phyloP scores from a whole-genome alignment of 768 basidiomycete species.

The Vararia minispora region DNA sequence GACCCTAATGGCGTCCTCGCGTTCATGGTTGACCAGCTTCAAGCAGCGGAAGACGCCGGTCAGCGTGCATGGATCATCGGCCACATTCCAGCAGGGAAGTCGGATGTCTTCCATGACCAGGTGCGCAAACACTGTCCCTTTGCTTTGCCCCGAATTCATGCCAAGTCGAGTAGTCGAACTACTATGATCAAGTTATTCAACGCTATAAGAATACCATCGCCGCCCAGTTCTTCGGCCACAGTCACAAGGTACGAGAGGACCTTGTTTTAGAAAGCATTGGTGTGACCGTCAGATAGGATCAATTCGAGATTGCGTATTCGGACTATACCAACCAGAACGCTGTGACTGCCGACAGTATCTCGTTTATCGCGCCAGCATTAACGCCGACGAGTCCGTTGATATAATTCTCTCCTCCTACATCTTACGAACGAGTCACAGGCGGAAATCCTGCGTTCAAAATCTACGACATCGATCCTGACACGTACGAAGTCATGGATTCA shows the following conservation, averaged over 20 bases:
- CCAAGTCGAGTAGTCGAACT: slow-evolving; percentile 34
- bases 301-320: slow-evolving; percentile 50
- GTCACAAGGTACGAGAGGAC: slow-evolving; percentile 27
- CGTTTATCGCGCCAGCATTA: slow-evolving; percentile 42
- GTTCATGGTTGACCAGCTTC: slow-evolving; percentile 42
- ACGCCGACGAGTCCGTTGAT: slow-evolving; percentile 39
- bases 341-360: slow-evolving; percentile 34
- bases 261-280: too few relatives aligned
- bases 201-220: slow-evolving; percentile 49
- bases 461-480: slow-evolving; percentile 57
- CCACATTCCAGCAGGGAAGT: slow-evolving; percentile 43
- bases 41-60: slow-evolving; percentile 47
- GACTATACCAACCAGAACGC: slow-evolving; percentile 36
- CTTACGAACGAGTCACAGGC: slow-evolving; percentile 24
- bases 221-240: slow-evolving; percentile 54
- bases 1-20: slow-evolving; percentile 53
- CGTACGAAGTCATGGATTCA: slow-evolving; percentile 53
- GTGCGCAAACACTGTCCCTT: slow-evolving; percentile 17
- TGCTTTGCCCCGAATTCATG: neutral
- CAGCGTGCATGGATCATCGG: slow-evolving; percentile 53
- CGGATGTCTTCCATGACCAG: slow-evolving; percentile 40
- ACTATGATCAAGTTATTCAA: slow-evolving; percentile 51
- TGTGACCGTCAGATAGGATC: slow-evolving; percentile 37
- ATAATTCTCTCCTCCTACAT: too few relatives aligned
- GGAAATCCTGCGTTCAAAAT: slow-evolving; percentile 47